Conservation (phyloP, 345 rosid genomes). For the Reutealis trisperma region DNA sequence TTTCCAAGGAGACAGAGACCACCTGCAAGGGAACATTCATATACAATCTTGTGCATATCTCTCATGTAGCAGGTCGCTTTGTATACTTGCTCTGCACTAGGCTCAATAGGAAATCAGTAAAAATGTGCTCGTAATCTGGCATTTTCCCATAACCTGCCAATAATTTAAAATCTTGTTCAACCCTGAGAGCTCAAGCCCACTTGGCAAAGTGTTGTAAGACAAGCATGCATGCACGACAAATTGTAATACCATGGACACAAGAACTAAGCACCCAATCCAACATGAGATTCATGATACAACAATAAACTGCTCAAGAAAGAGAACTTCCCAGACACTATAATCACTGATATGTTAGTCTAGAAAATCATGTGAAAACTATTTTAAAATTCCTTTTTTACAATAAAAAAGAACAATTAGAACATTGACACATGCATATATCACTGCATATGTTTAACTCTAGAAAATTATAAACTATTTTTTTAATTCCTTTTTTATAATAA, state of each 20-base stretch:
- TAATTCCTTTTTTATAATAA: too few relatives aligned
- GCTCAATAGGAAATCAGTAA: slow-evolving; percentile 76
- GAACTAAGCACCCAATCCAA: background rate
- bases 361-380: too few relatives aligned
- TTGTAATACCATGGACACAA: background rate
- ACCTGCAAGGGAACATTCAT: slow-evolving; percentile 22
- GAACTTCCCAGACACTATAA: background rate
- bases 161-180: slow-evolving; percentile 5
- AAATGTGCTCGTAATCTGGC: slow-evolving; percentile 81
- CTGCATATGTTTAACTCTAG: too few relatives aligned
- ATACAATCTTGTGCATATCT: background rate
- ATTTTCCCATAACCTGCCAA: slow-evolving; percentile 83
- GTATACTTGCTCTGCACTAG: slow-evolving; percentile 42
- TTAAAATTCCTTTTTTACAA: too few relatives aligned
- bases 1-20: slow-evolving; percentile 4
- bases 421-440: too few relatives aligned
- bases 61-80: slow-evolving; percentile 30
- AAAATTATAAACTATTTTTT: too few relatives aligned
- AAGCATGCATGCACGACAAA: background rate
- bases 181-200: too few relatives aligned
- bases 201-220: background rate
- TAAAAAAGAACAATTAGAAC: too few relatives aligned
- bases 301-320: background rate
- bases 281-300: background rate
- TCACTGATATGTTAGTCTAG: too few relatives aligned